Base-by-base conservation (phyloP, 2,329 filamentous ascomycete species). In the Sporothrix globosa region DNA sequence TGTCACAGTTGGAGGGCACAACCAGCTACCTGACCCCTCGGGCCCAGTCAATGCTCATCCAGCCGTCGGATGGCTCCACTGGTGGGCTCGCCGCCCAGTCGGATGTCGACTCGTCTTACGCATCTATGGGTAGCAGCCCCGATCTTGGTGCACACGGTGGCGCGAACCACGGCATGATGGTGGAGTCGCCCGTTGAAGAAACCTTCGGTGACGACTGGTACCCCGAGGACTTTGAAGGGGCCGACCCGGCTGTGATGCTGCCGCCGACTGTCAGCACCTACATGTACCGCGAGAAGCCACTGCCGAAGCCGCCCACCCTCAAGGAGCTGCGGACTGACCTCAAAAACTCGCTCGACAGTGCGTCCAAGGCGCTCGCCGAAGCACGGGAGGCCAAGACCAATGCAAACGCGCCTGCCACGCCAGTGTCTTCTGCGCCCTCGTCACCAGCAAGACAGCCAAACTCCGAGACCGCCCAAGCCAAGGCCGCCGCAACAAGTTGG, bases 251-350 rank as follows among this genome's bases (percentile, higher is more conserved):
- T 72, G 86, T 90, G 72, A 95, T 99, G 88, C 88, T 97, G 3
- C 95, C 96, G n/a, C 96, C 96, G 0, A 99, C 96, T 0, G 93
- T 95, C 53, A 97, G 94, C 84, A 99, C 96, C 3, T 99, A 98
- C 80, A 93, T 92, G 74, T 89, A 93, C 76, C 90, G 91, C 75
- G 90, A 92, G 72, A 92, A 93, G 76, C 90, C 90, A 70, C 86
- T 97, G 27, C 89, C 92, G 13, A 95, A 91, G 67, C 92, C 94
- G 52, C 96, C 96, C 10, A 91, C 96, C 71, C 88, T 95, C 73
- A 84, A 88, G 65, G 90, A 95, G 72, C 86, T 99, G 70, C 92
- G 95, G 77, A 76, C 80, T 19, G 84, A 87, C 27, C 80, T 89
- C 56, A 94, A 90, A 67, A 86, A 87, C 71, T 86, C 90, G 6